These are phyloP conservation scores for Bonnemaisonia californica DNA, from an alignment of 31 red algal genomes.

Conservation along the genomic window DNA sequence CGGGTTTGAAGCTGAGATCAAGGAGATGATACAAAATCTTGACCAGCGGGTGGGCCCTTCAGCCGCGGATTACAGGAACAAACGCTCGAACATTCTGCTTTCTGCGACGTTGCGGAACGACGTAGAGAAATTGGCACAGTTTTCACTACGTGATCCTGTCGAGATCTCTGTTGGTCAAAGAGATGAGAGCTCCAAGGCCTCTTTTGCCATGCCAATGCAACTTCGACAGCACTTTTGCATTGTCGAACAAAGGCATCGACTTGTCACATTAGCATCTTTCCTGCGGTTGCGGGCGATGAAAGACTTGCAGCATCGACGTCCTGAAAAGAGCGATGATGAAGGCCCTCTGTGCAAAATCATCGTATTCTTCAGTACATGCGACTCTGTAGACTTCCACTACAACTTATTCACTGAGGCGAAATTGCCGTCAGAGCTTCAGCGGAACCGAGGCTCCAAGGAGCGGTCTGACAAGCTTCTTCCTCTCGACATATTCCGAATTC, in stretches of 20 bases:
- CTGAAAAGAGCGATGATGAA: conserved; percentile 4
- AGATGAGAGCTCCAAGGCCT: conserved; percentile 2
- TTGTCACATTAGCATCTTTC: conserved; percentile 70
- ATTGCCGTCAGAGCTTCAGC: conserved; percentile 54
- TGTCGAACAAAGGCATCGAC: conserved; percentile 76
- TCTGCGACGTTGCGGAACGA: conserved; percentile 87
- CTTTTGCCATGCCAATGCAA: conserved; percentile 62
- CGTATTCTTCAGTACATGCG: conserved; percentile 91
- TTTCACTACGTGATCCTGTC: conserved; percentile 74
- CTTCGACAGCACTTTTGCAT: conserved; percentile 86
- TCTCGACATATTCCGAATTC: conserved; percentile 65
- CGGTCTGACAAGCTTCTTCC: conserved; percentile 40
- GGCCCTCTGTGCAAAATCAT: conserved; percentile 66
- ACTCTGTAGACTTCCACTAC: conserved; percentile 86
- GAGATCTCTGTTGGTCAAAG: conserved; percentile 47
- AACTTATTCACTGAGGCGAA: conserved; percentile 44
- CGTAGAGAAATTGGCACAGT: conserved; percentile 85
- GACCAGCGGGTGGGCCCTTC: conserved; percentile 19
- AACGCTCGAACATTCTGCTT: conserved; percentile 83
- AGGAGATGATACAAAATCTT: conserved; percentile 76
- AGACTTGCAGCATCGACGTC: background rate
- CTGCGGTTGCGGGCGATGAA: conserved; percentile 67
- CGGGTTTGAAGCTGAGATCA: conserved; percentile 88
- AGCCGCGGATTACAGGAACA: conserved; percentile 10
- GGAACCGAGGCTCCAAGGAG: background rate